phyloP scores from a whole-genome alignment of 306 rosid species.

The Pachyrhizus erosus region DNA sequence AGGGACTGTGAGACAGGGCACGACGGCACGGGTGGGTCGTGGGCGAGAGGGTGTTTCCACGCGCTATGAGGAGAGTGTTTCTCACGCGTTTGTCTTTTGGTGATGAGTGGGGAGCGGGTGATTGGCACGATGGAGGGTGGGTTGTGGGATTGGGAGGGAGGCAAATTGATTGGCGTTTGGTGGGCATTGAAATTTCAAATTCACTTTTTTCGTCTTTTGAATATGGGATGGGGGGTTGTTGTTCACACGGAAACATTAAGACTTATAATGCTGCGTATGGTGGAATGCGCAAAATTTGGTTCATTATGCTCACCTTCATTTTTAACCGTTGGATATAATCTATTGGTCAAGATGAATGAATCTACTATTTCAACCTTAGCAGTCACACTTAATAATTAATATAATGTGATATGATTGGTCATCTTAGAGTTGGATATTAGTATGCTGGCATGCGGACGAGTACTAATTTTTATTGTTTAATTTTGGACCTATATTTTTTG shows the following conservation, averaged over 20 bases:
- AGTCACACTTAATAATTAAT: no score
- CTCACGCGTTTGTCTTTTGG: neutral
- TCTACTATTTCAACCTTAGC: neutral
- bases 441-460: no score
- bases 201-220: constrained; percentile 12
- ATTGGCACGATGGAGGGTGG: neutral
- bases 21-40: constrained; percentile 36
- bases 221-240: neutral
- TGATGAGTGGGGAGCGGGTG: neutral
- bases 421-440: no score
- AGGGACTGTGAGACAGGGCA: constrained; percentile 41
- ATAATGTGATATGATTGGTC: no score
- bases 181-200: constrained; percentile 26
- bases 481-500: no score
- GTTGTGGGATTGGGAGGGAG: constrained; percentile 7
- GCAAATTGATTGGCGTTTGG: constrained; percentile 28
- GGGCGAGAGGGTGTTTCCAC: neutral
- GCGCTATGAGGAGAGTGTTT: constrained; percentile 28
- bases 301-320: neutral
- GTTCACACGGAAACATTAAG: constrained; percentile 9
- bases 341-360: neutral
- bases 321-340: neutral
- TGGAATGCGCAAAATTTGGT: neutral
- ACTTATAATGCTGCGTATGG: neutral
- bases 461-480: no score